phyloP scores from a whole-genome alignment of 495 filamentous ascomycete species.

The Neurospora sp. region DNA sequence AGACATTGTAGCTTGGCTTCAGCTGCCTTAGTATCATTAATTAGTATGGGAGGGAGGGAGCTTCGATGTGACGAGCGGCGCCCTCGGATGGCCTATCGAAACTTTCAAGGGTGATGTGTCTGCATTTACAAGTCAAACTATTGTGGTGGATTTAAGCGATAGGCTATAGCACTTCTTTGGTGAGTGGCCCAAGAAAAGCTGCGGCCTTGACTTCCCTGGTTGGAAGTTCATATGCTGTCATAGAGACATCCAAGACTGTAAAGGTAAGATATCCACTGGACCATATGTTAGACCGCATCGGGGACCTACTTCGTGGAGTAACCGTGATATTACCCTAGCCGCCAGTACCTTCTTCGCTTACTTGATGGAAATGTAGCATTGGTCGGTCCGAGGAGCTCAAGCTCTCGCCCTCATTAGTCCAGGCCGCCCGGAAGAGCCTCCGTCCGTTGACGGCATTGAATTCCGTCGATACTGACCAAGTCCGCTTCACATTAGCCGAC shows the following conservation, averaged over 20 bases:
- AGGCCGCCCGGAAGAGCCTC: not conserved
- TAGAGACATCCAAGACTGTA: not conserved
- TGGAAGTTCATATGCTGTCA: not conserved
- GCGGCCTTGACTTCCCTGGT: not conserved
- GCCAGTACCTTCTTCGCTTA: not conserved
- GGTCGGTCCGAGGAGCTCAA: not conserved
- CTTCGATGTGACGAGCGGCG: not conserved
- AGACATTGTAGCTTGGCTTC: not conserved
- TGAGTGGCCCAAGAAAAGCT: not conserved
- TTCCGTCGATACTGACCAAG: not conserved
- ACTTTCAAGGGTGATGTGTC: not conserved
- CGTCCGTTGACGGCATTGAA: not conserved
- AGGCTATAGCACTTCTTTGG: not conserved
- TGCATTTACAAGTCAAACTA: not conserved
- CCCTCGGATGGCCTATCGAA: not conserved
- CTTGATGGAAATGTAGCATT: not conserved
- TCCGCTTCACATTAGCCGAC: not conserved
- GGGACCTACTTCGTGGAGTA: not conserved
- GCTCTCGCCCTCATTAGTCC: not conserved
- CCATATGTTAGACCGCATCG: not conserved
- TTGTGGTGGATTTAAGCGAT: not conserved
- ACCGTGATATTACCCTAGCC: not conserved
- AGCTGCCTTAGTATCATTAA: not conserved
- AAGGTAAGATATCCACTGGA: not conserved
- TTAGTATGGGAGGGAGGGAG: not conserved